Conservation (phyloP, 345 rosid species). For the Turritis glabra region DNA sequence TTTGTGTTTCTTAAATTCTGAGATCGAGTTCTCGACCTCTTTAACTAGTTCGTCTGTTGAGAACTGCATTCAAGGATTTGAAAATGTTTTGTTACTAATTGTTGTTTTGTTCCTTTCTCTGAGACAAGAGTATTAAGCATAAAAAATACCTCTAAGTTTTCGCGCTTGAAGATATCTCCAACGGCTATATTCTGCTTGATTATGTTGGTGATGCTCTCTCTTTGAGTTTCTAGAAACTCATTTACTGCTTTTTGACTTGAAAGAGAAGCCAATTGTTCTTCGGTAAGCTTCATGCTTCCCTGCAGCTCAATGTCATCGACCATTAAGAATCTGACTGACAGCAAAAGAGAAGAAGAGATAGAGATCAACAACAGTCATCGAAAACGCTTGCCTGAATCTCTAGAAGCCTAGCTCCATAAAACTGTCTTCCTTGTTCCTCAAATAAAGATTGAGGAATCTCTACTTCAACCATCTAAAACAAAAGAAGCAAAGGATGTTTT, state of each 20-base stretch:
- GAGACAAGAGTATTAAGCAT: neutral
- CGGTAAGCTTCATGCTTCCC: conserved; percentile 75
- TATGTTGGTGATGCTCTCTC: conserved; percentile 56
- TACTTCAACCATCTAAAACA: conserved; percentile 79
- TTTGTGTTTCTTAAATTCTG: conserved; percentile 74
- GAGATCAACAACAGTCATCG: neutral
- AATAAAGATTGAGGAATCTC: conserved; percentile 85
- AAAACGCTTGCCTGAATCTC: conserved; percentile 65
- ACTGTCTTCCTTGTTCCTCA: conserved; percentile 95
- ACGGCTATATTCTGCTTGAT: conserved; percentile 77
- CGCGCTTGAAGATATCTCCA: conserved; percentile 77
- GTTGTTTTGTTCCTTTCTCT: neutral
- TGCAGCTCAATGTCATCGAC: conserved; percentile 32
- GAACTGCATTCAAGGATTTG: conserved; percentile 49
- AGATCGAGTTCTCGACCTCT: conserved; percentile 74
- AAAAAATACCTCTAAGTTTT: conserved; percentile 65
- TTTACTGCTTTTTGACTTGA: conserved; percentile 82
- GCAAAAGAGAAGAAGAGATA: neutral
- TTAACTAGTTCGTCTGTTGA: conserved; percentile 75
- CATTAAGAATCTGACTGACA: neutral
- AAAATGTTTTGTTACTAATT: conserved; percentile 15
- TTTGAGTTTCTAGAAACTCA: conserved; percentile 72
- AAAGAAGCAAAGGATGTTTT: conserved; percentile 1
- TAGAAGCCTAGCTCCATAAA: conserved; percentile 88
- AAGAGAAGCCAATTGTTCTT: conserved; percentile 72